Conservation (phyloP, 1,284 basidiomycete species). For the Trichosporon sp. region DNA sequence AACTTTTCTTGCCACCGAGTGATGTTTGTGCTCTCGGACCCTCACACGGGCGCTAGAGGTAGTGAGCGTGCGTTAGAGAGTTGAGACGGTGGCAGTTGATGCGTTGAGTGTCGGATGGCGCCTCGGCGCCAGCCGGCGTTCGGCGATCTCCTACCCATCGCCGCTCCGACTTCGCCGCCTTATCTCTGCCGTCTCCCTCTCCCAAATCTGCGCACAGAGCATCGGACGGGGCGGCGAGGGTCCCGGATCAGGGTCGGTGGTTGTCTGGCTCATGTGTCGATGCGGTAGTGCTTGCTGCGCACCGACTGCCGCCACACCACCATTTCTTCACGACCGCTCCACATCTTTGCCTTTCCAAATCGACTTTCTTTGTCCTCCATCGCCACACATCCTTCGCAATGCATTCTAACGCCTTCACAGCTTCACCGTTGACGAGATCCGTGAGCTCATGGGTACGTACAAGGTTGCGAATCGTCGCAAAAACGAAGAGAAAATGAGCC, state of each 20-base stretch:
- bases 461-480: neutral
- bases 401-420: conserved; percentile 24
- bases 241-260: neutral
- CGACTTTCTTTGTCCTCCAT: neutral
- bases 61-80: neutral
- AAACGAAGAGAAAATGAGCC: neutral
- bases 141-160: neutral
- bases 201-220: neutral
- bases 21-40: neutral
- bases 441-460: conserved; percentile 66
- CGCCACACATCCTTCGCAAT: neutral
- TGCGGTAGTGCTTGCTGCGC: neutral
- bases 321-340: neutral
- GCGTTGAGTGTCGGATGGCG: neutral
- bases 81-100: neutral
- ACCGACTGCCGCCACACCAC: neutral
- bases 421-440: conserved; percentile 66
- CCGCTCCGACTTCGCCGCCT: neutral
- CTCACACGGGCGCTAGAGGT: neutral
- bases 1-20: neutral
- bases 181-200: neutral
- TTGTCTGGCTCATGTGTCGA: neutral
- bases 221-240: neutral
- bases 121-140: neutral
- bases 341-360: neutral